Conservation (phyloP, 495 filamentous ascomycete species). For the Durotheca rogersii region DNA sequence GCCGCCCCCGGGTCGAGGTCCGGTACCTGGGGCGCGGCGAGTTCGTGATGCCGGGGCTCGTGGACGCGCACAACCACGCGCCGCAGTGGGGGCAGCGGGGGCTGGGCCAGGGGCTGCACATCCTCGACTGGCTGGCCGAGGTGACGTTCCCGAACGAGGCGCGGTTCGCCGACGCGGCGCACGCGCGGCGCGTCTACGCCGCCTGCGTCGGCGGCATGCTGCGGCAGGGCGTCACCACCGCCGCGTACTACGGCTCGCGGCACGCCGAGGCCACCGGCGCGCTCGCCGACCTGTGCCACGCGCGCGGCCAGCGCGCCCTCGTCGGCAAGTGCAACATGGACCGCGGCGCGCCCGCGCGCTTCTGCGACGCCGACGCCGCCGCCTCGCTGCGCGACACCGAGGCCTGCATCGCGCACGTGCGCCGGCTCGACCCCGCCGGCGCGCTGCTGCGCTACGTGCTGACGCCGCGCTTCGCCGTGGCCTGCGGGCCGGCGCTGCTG, state of each 20-base stretch:
- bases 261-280: slow-evolving; percentile 60
- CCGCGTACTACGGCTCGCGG: slow-evolving; percentile 63
- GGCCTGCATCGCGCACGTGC: slow-evolving; percentile 52
- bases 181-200: slow-evolving; percentile 56
- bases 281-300: slow-evolving; percentile 58
- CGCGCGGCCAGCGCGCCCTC: slow-evolving; percentile 61
- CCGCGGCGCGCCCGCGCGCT: slow-evolving; percentile 60
- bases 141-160: slow-evolving; percentile 66
- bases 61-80: slow-evolving; percentile 67
- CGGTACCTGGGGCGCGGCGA: slow-evolving; percentile 49
- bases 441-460: slow-evolving; percentile 57
- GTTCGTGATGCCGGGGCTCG: slow-evolving; percentile 61
- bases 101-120: slow-evolving; percentile 56
- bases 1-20: too few relatives aligned
- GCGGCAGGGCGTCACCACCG: slow-evolving; percentile 64
- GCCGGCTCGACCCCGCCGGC: slow-evolving; percentile 41
- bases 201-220: slow-evolving; percentile 58
- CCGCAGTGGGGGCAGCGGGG: slow-evolving; percentile 65
- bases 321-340: slow-evolving; percentile 70
- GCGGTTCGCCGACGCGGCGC: slow-evolving; percentile 52
- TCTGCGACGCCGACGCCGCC: slow-evolving; percentile 51
- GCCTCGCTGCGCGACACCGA: slow-evolving; percentile 55
- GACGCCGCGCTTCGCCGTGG: slow-evolving; percentile 65
- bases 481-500: slow-evolving; percentile 56
- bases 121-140: slow-evolving; percentile 60